Evolutionary conservation across 2,329 filamentous ascomycete species (phyloP).

Genomic region (Pseudodiploospora longispora): DNA sequence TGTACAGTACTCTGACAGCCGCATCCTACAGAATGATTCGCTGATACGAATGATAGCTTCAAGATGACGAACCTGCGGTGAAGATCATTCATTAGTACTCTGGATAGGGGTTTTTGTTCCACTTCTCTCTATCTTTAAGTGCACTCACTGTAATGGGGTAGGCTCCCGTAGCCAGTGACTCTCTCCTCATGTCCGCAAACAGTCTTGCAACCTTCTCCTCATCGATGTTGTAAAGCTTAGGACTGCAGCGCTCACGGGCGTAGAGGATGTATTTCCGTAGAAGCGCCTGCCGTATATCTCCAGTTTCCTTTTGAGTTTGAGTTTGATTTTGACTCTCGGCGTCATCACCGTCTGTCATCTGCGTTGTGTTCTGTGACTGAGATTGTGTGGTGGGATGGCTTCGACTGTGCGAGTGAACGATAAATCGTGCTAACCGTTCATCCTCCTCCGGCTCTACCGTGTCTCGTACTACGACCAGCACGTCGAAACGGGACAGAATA

Average conservation of each 20-base stretch:
- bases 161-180: constrained; percentile 86
- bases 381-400: constrained; percentile 64
- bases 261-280: constrained; percentile 96
- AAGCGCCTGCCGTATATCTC: constrained; percentile 82
- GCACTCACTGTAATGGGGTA: constrained; percentile 90
- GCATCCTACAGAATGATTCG: constrained; percentile 95
- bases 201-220: constrained; percentile 92
- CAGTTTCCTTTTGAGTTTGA: constrained; percentile 33
- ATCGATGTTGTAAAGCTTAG: constrained; percentile 95
- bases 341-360: constrained; percentile 39
- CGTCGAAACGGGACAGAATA: constrained; percentile 95
- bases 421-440: constrained; percentile 87
- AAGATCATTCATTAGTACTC: constrained; percentile 4
- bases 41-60: constrained; percentile 96
- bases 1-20: constrained; percentile 90
- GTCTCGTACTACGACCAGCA: constrained; percentile 91
- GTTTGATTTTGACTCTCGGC: constrained; percentile 21
- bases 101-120: background rate
- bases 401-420: constrained; percentile 86
- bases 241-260: constrained; percentile 77
- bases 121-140: too few species aligned
- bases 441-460: constrained; percentile 90
- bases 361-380: constrained; percentile 7
- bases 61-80: constrained; percentile 75
- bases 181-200: constrained; percentile 92